Evolutionary conservation across 2,329 filamentous ascomycete species (phyloP).

Genomic region (Teratosphaeria zuluensis): DNA sequence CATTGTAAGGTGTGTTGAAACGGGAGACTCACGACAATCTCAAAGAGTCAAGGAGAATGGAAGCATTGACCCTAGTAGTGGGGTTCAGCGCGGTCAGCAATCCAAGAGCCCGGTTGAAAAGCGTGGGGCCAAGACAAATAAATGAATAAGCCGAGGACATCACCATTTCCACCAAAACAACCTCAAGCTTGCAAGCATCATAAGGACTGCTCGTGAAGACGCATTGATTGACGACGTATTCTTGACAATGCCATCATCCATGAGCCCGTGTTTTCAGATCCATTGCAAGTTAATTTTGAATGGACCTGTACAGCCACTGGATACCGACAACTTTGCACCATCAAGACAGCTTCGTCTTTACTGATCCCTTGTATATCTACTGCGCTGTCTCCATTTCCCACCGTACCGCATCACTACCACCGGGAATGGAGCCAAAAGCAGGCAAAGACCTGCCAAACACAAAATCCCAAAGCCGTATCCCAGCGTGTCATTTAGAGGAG

Average conservation of each 20-base stretch:
- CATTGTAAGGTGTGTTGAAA: neutral
- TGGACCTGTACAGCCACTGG: too few species aligned
- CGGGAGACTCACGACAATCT: neutral
- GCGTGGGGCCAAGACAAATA: neutral
- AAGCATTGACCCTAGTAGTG: neutral
- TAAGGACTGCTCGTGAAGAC: too few species aligned
- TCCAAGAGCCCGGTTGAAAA: neutral
- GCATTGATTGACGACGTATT: too few species aligned
- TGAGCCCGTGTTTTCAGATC: too few species aligned
- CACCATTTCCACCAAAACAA: too few species aligned
- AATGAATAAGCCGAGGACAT: neutral
- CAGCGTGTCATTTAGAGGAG: conserved; percentile 29
- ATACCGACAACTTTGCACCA: neutral
- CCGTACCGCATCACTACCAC: conserved; percentile 20
- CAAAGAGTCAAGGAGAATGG: neutral
- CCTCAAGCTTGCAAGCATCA: too few species aligned
- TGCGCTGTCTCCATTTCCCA: conserved; percentile 15
- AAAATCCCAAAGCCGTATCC: conserved; percentile 33
- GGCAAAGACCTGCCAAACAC: conserved; percentile 13
- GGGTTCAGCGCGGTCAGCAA: neutral
- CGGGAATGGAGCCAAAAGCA: conserved; percentile 19
- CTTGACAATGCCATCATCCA: too few species aligned
- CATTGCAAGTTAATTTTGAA: too few species aligned
- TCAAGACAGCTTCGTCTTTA: neutral
- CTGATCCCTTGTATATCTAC: conserved; percentile 12